Conservation (phyloP, 2,329 filamentous ascomycete species). For the Hymenoscyphus albidus region DNA sequence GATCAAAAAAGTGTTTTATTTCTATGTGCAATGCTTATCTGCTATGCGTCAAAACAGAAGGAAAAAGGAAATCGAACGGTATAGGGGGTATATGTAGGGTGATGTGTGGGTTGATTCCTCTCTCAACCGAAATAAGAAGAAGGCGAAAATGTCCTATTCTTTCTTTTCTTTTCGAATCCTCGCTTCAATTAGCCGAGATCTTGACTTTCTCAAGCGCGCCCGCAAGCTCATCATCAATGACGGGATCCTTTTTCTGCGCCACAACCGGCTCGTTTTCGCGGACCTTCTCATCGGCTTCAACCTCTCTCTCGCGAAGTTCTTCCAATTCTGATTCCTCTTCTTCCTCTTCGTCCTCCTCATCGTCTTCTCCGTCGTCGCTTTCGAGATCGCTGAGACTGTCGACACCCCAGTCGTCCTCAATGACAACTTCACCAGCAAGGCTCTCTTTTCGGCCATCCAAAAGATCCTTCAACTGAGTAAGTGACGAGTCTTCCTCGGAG, state of each 20-base stretch:
- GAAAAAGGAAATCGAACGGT: background rate
- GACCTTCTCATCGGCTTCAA: slow-evolving; percentile 66
- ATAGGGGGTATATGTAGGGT: slow-evolving; percentile 1
- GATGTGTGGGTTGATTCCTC: background rate
- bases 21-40: slow-evolving; percentile 1
- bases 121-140: background rate
- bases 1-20: background rate
- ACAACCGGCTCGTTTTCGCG: slow-evolving; percentile 62
- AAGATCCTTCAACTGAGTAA: slow-evolving; percentile 65
- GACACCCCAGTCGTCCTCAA: slow-evolving; percentile 79
- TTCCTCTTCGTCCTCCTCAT: slow-evolving; percentile 66
- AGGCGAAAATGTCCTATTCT: background rate
- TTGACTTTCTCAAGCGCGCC: slow-evolving; percentile 54
- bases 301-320: slow-evolving; percentile 64
- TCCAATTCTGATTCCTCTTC: slow-evolving; percentile 54
- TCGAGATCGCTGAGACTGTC: slow-evolving; percentile 83
- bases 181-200: background rate
- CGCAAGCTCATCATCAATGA: slow-evolving; percentile 72
- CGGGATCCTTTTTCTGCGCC: slow-evolving; percentile 66
- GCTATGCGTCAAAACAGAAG: background rate
- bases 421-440: slow-evolving; percentile 58
- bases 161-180: background rate
- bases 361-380: slow-evolving; percentile 56
- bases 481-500: slow-evolving; percentile 72
- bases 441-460: slow-evolving; percentile 77